Base-by-base conservation (phyloP, 768 basidiomycete genomes). In the Boletus rubropictus region DNA sequence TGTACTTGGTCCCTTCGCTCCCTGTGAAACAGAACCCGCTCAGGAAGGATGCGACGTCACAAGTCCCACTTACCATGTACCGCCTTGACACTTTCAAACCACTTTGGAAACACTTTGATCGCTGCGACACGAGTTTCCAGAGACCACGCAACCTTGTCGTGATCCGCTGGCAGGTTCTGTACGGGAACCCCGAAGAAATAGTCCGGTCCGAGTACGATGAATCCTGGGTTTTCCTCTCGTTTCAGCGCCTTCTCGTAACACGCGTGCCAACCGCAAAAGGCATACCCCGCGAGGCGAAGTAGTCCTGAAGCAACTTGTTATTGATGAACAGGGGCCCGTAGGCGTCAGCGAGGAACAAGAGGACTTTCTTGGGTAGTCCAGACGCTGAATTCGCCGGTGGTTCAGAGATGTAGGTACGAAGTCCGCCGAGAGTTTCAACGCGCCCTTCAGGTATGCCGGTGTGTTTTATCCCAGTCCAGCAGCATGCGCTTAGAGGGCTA, bases 141-240 rank as follows among this genome's bases (percentile, higher is more conserved):
- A 21, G 74, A 59, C 79, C 81, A 84, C 1, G 63, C 69, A 3
- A 43, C 21, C 37, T 66, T 65, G 49, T 79, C 70, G 12, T 41
- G 38, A 18, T 49, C 53, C 4, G 65, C 55, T 8, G 69, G 61
- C 47, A 76, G 70, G 6, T 62, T 52, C 17, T 71, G 54, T 2
- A 80, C 59, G 2, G 74, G 64, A 39, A 78, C 74, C 17, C 81
- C 79, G 36, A 81, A 71, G 63, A 83, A 81, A 57, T 81, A 82
- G 53, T 82, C 82, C 12, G 77, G 69, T 1, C 78, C 80, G 9
- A 82, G 59, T 3, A 83, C 79, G 43, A 72, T 53, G 57, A 77
- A 83, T 0, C 80, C 80, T 83, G 27, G 3, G n/a, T 14, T 46
- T 37, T 12, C 20, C 6, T 17, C 18, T 21, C 18, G 9, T 12